phyloP scores from a whole-genome alignment of 2,329 filamentous ascomycete species.

The Diaporthe helianthi region DNA sequence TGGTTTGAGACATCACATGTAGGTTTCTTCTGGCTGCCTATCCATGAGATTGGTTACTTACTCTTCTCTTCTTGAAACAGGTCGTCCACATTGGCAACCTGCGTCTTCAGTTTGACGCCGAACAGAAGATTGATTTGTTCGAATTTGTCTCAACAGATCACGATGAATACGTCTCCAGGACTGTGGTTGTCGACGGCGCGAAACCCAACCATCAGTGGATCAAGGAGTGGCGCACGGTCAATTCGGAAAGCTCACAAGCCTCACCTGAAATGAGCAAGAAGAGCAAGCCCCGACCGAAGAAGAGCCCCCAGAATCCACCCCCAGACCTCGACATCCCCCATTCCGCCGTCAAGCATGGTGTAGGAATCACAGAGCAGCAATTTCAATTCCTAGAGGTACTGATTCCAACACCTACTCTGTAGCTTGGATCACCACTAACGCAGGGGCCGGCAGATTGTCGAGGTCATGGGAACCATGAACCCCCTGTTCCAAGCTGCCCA shows the following conservation, averaged over 20 bases:
- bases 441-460: constrained; percentile 58
- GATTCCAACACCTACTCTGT: constrained; percentile 13
- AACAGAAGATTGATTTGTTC: constrained; percentile 83
- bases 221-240: constrained; percentile 69
- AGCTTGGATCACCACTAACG: constrained; percentile 38
- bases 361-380: constrained; percentile 67
- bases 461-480: constrained; percentile 72
- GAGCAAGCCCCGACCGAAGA: constrained; percentile 63
- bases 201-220: constrained; percentile 69
- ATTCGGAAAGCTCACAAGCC: constrained; percentile 62
- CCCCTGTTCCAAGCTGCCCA: constrained; percentile 56
- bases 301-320: constrained; percentile 64
- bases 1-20: constrained; percentile 89
- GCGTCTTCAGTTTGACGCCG: constrained; percentile 78
- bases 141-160: constrained; percentile 80
- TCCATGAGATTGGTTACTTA: neutral
- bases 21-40: constrained; percentile 45
- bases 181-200: constrained; percentile 66
- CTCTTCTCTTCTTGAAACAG: neutral
- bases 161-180: constrained; percentile 83
- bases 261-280: constrained; percentile 75
- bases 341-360: constrained; percentile 61
- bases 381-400: constrained; percentile 70
- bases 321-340: constrained; percentile 68
- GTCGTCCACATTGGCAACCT: constrained; percentile 65